Conservation (phyloP, 768 basidiomycete genomes). For the Pleurotus pulmonarius region DNA sequence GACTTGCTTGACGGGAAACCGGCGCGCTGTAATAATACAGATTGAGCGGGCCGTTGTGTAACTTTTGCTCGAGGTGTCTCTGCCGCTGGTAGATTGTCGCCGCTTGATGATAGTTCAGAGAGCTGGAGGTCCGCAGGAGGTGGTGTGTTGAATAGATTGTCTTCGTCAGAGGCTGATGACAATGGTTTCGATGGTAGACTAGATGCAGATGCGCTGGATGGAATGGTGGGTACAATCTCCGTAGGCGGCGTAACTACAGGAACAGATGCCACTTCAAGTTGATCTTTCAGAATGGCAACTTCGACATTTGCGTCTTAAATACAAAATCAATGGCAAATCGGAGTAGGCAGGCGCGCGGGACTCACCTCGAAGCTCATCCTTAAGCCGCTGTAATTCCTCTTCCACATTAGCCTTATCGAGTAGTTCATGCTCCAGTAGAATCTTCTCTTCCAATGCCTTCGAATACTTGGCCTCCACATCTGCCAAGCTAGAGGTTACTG, state of each 20-base stretch:
- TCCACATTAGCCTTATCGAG: constrained; percentile 87
- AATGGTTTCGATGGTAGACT: constrained; percentile 28
- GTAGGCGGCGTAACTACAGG: constrained; percentile 21
- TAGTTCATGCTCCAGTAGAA: constrained; percentile 92
- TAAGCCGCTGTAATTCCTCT: constrained; percentile 86
- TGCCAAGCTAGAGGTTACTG: constrained; percentile 76
- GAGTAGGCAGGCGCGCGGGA: constrained; percentile 1
- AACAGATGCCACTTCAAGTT: constrained; percentile 41
- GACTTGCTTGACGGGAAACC: constrained; percentile 44
- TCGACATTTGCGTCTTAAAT: constrained; percentile 78
- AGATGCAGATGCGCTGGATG: constrained; percentile 23
- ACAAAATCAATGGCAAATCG: constrained; percentile 12
- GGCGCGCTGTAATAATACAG: constrained; percentile 46
- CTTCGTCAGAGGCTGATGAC: constrained; percentile 36
- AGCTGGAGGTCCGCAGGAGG: constrained; percentile 60
- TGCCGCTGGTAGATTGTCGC: constrained; percentile 34
- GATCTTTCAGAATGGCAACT: constrained; percentile 78
- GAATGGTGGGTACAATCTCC: constrained; percentile 21
- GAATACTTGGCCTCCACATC: constrained; percentile 89
- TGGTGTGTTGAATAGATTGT: constrained; percentile 55
- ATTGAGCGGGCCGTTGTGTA: constrained; percentile 35
- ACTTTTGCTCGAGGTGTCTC: constrained; percentile 35
- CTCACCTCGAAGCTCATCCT: constrained; percentile 89
- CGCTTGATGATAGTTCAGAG: constrained; percentile 47
- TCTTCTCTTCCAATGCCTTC: constrained; percentile 92